Evolutionary conservation across 2,329 filamentous ascomycete species (phyloP).

Genomic region (Conoideocrella luteorostrata): DNA sequence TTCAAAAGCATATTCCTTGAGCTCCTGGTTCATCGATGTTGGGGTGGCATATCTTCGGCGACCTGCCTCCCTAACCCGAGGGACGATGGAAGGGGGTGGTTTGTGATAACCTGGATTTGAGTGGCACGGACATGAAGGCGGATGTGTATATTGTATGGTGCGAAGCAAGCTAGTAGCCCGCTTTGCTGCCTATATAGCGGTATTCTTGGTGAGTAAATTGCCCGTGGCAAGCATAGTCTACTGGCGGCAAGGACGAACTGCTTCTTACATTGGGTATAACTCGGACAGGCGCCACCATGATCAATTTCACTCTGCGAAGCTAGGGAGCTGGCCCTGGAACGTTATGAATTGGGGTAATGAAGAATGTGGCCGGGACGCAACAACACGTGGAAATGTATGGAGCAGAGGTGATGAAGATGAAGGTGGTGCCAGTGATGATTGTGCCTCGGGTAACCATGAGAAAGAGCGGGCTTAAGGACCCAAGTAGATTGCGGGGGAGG

Average conservation of each 20-base stretch:
- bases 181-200: conserved; percentile 42
- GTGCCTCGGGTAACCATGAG: background rate
- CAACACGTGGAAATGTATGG: background rate
- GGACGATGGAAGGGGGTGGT: conserved; percentile 49
- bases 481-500: background rate
- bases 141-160: conserved; percentile 86
- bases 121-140: conserved; percentile 86
- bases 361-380: background rate
- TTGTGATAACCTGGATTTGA: conserved; percentile 79
- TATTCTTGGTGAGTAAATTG: conserved; percentile 2
- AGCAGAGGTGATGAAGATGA: background rate
- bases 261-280: conserved; percentile 29
- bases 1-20: conserved; percentile 97
- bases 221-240: no score
- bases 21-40: conserved; percentile 41
- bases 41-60: conserved; percentile 65
- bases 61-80: conserved; percentile 32
- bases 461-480: background rate
- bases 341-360: background rate
- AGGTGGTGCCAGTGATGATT: background rate
- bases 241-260: no score
- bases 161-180: conserved; percentile 69
- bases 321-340: background rate
- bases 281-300: conserved; percentile 25
- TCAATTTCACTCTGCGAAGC: background rate